Evolutionary conservation across 148 eudicot species (phyloP), one percentile per base, ranked within the genome.

Genomic region (Cornus controversa): DNA sequence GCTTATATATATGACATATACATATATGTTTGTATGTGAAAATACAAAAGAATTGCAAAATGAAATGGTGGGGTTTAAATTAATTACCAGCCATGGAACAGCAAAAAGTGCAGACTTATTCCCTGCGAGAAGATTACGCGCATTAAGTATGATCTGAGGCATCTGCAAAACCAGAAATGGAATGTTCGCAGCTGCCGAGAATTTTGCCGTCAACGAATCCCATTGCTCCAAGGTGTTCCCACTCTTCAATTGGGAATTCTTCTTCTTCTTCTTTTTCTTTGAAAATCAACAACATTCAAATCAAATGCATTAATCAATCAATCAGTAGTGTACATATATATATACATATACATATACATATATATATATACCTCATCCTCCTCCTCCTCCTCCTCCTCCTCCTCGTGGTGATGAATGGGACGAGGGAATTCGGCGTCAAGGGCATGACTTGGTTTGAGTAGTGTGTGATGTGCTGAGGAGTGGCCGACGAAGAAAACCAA

Each of bases 71-170:
- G 34, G 34, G 34, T 31, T 31, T 3, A 31, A 60, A 54, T 63
- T 9, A 23, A 63, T 72, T 93, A 96, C 99, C 94, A 96, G 94
- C 99, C 99, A 93, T 65, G 92, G 97, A 76, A 96, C 90, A 15
- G 99, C 99, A 24, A 82, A 81, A 15, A 96, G 91, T 36, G 99
- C 94, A 62, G 90, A 72, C 34, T 84, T 84, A 78, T 96, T 91
- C 54, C 99, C 98, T 5, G 93, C 88, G 70, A 85, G 37, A 70
- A 96, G 98, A 83, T 93, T 96, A 62, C 90, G 94, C 72, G 92
- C 83, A 84, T 96, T 96, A 74, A 96, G 98, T 84, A 86, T 75
- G 45, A 96, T 96, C 77, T 96, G 99, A 76, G 99, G 99, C 63
- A 96, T 79, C 82, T 96, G 99, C 71, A 96, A 85, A 72, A 96